phyloP scores from a whole-genome alignment of 2,329 filamentous ascomycete genomes.

The Lachnellula cervina region DNA sequence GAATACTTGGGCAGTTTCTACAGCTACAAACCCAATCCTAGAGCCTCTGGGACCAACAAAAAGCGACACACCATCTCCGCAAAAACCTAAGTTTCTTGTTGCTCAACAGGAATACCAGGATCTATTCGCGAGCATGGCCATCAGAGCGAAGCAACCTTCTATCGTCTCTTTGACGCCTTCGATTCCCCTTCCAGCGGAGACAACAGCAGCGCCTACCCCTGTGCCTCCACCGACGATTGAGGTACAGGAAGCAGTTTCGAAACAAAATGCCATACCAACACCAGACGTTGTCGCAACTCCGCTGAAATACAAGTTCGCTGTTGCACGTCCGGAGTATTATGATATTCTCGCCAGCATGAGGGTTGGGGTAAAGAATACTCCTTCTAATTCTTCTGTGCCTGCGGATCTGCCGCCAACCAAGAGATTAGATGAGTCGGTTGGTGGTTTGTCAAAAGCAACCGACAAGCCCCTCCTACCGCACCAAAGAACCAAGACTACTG shows the following conservation, averaged over 20 bases:
- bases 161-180: background rate
- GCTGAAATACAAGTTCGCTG: background rate
- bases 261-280: background rate
- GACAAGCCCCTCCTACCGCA: background rate
- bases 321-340: background rate
- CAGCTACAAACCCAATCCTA: too few relatives aligned
- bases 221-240: background rate
- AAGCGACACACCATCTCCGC: too few relatives aligned
- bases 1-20: too few relatives aligned
- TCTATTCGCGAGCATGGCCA: background rate
- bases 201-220: background rate
- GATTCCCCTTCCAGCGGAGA: background rate
- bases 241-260: background rate
- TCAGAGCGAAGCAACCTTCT: background rate
- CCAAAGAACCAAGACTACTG: background rate
- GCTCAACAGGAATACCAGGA: background rate
- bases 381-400: background rate
- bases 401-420: too few relatives aligned
- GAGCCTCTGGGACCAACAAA: too few relatives aligned
- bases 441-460: background rate
- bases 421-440: too few relatives aligned
- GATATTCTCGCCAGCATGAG: background rate
- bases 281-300: background rate
- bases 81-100: background rate
- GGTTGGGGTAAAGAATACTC: background rate